phyloP scores from a whole-genome alignment of 2,329 filamentous ascomycete species.

The Fusarium nematophilum region DNA sequence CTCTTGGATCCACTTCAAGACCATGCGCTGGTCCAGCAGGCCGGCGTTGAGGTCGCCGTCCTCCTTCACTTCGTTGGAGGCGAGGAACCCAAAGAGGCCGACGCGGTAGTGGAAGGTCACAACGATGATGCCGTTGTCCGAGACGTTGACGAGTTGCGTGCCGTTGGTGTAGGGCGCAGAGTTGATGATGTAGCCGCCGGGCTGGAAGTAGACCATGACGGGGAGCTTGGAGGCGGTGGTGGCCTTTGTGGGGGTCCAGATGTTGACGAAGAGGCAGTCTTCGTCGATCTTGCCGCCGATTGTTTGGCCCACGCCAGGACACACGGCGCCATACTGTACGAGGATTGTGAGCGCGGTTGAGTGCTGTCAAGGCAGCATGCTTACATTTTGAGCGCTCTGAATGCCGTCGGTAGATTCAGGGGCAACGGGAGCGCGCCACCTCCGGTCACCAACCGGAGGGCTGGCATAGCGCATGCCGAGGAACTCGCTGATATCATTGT shows the following conservation, averaged over 20 bases:
- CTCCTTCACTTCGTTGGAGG: neutral
- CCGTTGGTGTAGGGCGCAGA: slow-evolving; percentile 1
- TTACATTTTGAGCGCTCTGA: neutral
- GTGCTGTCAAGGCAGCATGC: too few species aligned
- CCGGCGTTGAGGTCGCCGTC: slow-evolving; percentile 6
- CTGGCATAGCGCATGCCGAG: slow-evolving; percentile 6
- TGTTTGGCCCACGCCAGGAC: neutral
- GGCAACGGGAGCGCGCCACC: neutral
- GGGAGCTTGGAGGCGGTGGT: neutral
- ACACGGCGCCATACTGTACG: neutral
- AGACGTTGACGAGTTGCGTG: neutral
- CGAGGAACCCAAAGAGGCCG: slow-evolving; percentile 4
- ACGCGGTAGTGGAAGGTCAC: slow-evolving; percentile 12
- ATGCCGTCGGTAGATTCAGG: neutral
- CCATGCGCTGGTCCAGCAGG: neutral
- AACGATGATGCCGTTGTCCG: neutral
- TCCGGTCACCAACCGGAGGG: neutral
- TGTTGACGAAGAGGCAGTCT: slow-evolving; percentile 7
- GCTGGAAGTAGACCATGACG: slow-evolving; percentile 4
- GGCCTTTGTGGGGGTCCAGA: neutral
- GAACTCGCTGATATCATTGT: neutral
- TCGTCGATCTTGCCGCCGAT: neutral
- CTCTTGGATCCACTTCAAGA: neutral
- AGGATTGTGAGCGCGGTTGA: too few species aligned
- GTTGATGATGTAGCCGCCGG: slow-evolving; percentile 1